phyloP scores from a whole-genome alignment of 768 basidiomycete species.

The Hypholoma fasciculare region DNA sequence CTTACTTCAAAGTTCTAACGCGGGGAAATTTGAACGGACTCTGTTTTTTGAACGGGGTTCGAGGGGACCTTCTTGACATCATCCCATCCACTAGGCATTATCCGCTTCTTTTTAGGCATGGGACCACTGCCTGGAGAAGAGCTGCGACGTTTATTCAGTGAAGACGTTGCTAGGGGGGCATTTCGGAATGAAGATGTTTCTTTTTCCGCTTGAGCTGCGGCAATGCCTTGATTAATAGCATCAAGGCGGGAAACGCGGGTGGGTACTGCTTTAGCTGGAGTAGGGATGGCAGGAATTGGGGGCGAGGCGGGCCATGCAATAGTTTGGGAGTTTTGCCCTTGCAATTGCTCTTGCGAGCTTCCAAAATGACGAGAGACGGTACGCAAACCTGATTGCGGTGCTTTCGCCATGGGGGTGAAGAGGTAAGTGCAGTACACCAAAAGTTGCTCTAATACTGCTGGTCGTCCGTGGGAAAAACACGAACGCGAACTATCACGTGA shows the following conservation, averaged over 20 bases:
- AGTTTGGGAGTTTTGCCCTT: conserved; percentile 28
- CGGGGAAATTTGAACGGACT: no score
- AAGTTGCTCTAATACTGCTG: not conserved
- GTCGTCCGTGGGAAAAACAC: conserved; percentile 21
- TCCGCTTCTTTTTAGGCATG: not conserved
- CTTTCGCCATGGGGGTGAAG: conserved; percentile 6
- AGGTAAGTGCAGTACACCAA: not conserved
- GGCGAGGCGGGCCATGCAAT: conserved; percentile 46
- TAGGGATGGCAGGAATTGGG: not conserved
- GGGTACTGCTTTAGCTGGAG: no score
- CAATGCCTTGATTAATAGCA: conserved; percentile 21
- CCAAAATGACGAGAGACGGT: conserved; percentile 57
- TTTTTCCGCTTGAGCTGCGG: not conserved
- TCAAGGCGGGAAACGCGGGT: conserved; percentile 4
- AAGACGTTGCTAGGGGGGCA: not conserved
- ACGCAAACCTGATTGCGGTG: conserved; percentile 56
- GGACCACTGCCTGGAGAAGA: not conserved
- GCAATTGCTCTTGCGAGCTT: conserved; percentile 37
- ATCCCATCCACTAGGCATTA: not conserved
- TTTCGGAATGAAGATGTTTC: not conserved
- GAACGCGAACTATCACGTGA: conserved; percentile 6
- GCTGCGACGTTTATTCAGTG: not conserved
- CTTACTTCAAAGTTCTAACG: no score
- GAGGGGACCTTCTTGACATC: not conserved
- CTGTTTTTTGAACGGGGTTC: no score